Percentiles rank a stretch among this genome's conserved stretches.
phyloP scores from a whole-genome alignment of 495 filamentous ascomycete species.

The Chlorociboria aeruginascens region DNA sequence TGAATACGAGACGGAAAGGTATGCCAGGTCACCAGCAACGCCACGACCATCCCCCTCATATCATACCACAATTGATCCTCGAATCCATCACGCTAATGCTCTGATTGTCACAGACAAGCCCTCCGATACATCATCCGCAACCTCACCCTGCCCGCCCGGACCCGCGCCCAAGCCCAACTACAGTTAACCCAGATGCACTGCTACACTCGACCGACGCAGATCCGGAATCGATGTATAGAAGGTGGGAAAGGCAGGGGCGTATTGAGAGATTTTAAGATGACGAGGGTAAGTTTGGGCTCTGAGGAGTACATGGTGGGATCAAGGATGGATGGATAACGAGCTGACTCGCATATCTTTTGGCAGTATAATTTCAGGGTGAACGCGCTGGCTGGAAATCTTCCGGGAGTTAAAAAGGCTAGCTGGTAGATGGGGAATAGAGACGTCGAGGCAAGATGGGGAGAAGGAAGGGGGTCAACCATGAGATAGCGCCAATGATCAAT shows the following conservation, averaged over 20 bases:
- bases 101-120: slow-evolving; percentile 56
- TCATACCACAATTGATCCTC: no score
- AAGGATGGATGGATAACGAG: background rate
- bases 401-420: slow-evolving; percentile 89
- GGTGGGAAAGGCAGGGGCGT: slow-evolving; percentile 81
- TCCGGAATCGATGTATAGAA: slow-evolving; percentile 82
- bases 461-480: no score
- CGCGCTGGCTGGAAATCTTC: slow-evolving; percentile 76
- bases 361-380: slow-evolving; percentile 89
- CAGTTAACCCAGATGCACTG: slow-evolving; percentile 87
- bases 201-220: slow-evolving; percentile 87
- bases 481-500: no score
- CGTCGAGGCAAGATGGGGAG: no score
- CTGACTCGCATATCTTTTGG: background rate
- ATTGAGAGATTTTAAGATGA: slow-evolving; percentile 79
- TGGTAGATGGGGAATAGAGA: slow-evolving; percentile 43
- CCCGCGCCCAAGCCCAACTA: slow-evolving; percentile 80
- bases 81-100: background rate
- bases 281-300: slow-evolving; percentile 52
- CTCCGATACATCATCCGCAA: slow-evolving; percentile 92
- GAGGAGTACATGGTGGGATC: background rate
- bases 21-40: slow-evolving; percentile 8
- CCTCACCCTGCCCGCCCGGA: slow-evolving; percentile 67
- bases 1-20: slow-evolving; percentile 78
- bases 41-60: no score